Evolutionary conservation across 1,284 basidiomycete genomes (phyloP), one percentile per base, ranked within the genome.

Genomic region (Heliocybe sulcata): DNA sequence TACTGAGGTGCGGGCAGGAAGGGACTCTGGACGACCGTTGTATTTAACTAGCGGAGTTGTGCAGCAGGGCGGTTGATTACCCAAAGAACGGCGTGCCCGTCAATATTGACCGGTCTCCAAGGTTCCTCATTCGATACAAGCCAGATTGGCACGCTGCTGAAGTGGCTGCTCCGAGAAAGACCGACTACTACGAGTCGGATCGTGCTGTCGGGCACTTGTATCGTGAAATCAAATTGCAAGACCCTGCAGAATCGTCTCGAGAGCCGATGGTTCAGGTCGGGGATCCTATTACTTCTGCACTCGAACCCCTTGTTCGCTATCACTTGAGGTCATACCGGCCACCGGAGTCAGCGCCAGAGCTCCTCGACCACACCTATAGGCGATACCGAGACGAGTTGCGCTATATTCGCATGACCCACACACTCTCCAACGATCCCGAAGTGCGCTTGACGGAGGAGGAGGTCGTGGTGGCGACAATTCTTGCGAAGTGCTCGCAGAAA

Each of bases 91-190:
- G 88, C 11, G 77, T 77, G 27, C 77, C 81, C 1, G 84, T 89
- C 9, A 71, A 85, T 54, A 72, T 83, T 16, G 68, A 73, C 35
- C 64, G 74, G 1, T 59, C 73, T 72, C 67, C 88, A 70, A 51
- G 68, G 57, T 51, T 71, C 0, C 71, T 86, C 11, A 85, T 88
- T 48, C 76, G 73, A 19, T 80, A 75, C 64, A 90, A 86, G 62
- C 88, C 88, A 0, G 87, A 91, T 63, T 91, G 89, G 89, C 79
- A 87, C 56, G 74, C 77, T 54, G 80, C 81, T 10, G 88, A 90
- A 62, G 78, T 84, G 23, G 72, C 77, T 2, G 68, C 71, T 6
- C 78, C 81, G 31, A 77, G 80, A 16, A 64, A 75, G 31, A 80
- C 76, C 1, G 85, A 89, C 61, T 89, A 85, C 66, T 92, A 91